A percentile compares a stretch with the other conserved stretches of the same genome.
These are phyloP conservation scores for Ananas comosus DNA, from an alignment of 176 grass and related monocot genomes.

Conservation along the genomic window DNA sequence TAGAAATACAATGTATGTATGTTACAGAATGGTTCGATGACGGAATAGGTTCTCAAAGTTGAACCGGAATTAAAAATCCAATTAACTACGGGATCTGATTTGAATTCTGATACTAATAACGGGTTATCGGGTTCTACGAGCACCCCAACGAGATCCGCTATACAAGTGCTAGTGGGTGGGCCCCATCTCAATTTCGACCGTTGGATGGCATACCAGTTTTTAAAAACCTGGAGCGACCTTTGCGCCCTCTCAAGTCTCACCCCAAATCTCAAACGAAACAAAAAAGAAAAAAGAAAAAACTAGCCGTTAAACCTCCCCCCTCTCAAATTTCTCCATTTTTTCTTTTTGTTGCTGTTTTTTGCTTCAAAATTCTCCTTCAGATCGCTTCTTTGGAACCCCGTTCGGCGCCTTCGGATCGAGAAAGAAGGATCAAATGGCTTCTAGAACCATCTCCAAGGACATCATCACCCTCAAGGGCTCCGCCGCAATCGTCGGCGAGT, in stretches of 20 bases:
- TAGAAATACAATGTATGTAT: too few relatives aligned
- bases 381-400: background rate
- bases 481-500: constrained; percentile 95
- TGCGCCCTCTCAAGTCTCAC: background rate
- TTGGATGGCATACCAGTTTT: background rate
- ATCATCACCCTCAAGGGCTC: constrained; percentile 97
- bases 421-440: constrained; percentile 45
- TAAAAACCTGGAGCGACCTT: background rate
- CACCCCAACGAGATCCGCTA: too few relatives aligned
- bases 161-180: background rate
- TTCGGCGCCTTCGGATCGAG: background rate
- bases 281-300: background rate
- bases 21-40: too few relatives aligned
- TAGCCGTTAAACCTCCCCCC: background rate
- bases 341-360: too few relatives aligned
- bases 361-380: background rate
- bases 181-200: background rate
- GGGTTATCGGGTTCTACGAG: too few relatives aligned
- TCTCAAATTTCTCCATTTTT: background rate
- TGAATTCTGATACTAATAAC: too few relatives aligned
- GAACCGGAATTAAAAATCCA: too few relatives aligned
- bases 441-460: constrained; percentile 85
- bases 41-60: too few relatives aligned
- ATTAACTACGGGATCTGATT: too few relatives aligned
- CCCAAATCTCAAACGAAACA: background rate